Percentiles rank a stretch among this genome's conserved stretches.
Conservation (phyloP, 306 rosid species). For the Inga oerstediana region DNA sequence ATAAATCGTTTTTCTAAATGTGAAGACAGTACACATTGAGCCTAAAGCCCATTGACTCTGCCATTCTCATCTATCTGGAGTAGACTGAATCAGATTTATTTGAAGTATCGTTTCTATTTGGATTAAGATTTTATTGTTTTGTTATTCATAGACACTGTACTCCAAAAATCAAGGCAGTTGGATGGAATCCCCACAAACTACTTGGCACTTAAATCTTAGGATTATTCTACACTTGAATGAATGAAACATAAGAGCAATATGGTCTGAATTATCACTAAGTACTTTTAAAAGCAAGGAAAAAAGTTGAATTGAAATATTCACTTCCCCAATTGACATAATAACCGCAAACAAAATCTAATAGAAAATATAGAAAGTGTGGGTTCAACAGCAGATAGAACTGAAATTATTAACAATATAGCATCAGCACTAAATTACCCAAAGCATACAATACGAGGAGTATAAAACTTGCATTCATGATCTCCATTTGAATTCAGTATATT, state of each 20-base stretch:
- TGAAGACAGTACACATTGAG: neutral
- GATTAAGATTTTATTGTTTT: neutral
- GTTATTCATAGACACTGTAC: neutral
- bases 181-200: neutral
- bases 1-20: neutral
- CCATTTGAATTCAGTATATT: neutral
- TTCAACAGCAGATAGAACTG: neutral
- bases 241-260: neutral
- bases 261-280: neutral
- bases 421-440: neutral
- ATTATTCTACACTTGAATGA: neutral
- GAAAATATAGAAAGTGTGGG: slow-evolving; percentile 3
- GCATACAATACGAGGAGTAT: neutral
- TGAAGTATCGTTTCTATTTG: neutral
- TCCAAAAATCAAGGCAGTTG: neutral
- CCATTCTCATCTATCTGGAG: neutral
- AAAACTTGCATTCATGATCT: neutral
- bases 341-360: neutral
- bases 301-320: neutral
- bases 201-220: neutral
- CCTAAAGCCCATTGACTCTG: neutral
- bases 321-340: neutral
- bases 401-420: neutral
- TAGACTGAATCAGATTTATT: neutral
- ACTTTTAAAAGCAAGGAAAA: neutral